phyloP scores from a whole-genome alignment of 371 early-diverging fungal species.

The Mortierella sp. region DNA sequence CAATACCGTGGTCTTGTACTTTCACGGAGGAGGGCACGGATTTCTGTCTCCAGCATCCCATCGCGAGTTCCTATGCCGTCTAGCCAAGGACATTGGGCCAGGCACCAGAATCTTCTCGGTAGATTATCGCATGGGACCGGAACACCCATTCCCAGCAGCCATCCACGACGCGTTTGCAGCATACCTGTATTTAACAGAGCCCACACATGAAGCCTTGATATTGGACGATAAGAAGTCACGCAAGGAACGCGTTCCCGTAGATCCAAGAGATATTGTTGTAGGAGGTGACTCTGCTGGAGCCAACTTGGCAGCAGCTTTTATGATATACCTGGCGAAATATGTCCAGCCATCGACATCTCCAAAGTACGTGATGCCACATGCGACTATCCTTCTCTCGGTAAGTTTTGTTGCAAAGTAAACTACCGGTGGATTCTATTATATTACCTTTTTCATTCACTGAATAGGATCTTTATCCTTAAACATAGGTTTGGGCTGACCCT shows the following conservation, averaged over 20 bases:
- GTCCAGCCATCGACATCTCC: slow-evolving; percentile 42
- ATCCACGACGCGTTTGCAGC: slow-evolving; percentile 81
- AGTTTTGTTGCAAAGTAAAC: neutral
- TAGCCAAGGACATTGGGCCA: slow-evolving; percentile 35
- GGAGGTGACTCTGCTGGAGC: slow-evolving; percentile 79
- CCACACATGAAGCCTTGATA: slow-evolving; percentile 58
- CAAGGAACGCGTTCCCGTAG: slow-evolving; percentile 19
- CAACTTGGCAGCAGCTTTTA: slow-evolving; percentile 62
- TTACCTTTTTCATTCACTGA: neutral
- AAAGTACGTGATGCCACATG: slow-evolving; percentile 31
- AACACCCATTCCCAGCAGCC: slow-evolving; percentile 85
- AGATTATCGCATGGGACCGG: slow-evolving; percentile 87
- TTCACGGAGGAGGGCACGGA: slow-evolving; percentile 39
- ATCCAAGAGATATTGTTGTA: slow-evolving; percentile 59
- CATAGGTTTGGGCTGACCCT: slow-evolving; percentile 35
- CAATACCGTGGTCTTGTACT: slow-evolving; percentile 41
- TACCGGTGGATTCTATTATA: neutral
- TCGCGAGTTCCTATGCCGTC: slow-evolving; percentile 13
- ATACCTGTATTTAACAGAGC: slow-evolving; percentile 76
- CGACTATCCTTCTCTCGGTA: slow-evolving; percentile 36
- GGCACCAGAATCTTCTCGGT: slow-evolving; percentile 62
- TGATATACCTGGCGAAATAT: slow-evolving; percentile 34
- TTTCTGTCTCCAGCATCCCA: slow-evolving; percentile 38
- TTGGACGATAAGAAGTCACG: slow-evolving; percentile 25
- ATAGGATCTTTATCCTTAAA: neutral